phyloP scores from a whole-genome alignment of 768 basidiomycete genomes.

The Lactifluus piperatus region DNA sequence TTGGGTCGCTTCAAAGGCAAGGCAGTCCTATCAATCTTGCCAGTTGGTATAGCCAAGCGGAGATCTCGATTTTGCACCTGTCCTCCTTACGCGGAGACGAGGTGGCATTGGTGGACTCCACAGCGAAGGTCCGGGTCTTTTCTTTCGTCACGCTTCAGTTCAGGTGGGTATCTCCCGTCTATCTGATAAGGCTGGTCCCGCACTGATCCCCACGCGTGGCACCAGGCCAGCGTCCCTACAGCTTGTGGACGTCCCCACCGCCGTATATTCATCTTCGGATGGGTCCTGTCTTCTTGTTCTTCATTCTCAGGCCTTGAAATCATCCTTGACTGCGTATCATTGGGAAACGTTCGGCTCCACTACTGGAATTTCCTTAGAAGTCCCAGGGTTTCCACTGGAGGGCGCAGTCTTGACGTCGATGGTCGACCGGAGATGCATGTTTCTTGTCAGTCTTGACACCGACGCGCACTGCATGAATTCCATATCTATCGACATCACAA shows the following conservation, averaged over 20 bases:
- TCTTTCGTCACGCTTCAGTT: constrained; percentile 47
- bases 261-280: constrained; percentile 41
- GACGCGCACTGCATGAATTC: constrained; percentile 32
- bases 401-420: constrained; percentile 38
- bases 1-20: constrained; percentile 32
- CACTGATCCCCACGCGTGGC: background rate
- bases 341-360: constrained; percentile 49
- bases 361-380: constrained; percentile 33
- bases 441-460: constrained; percentile 36
- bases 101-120: constrained; percentile 40
- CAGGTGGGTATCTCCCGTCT: constrained; percentile 29
- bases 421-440: constrained; percentile 32
- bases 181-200: background rate
- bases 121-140: constrained; percentile 37
- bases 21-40: constrained; percentile 35
- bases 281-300: constrained; percentile 42
- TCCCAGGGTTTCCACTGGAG: constrained; percentile 24
- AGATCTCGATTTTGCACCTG: constrained; percentile 26
- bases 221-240: constrained; percentile 38
- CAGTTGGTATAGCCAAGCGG: constrained; percentile 33
- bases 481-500: constrained; percentile 42
- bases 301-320: constrained; percentile 10
- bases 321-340: constrained; percentile 37
- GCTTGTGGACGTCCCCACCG: constrained; percentile 28
- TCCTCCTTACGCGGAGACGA: constrained; percentile 43